Evolutionary conservation across 192 early-diverging fungal species (phyloP).

Genomic region (Coemansia sp.): DNA sequence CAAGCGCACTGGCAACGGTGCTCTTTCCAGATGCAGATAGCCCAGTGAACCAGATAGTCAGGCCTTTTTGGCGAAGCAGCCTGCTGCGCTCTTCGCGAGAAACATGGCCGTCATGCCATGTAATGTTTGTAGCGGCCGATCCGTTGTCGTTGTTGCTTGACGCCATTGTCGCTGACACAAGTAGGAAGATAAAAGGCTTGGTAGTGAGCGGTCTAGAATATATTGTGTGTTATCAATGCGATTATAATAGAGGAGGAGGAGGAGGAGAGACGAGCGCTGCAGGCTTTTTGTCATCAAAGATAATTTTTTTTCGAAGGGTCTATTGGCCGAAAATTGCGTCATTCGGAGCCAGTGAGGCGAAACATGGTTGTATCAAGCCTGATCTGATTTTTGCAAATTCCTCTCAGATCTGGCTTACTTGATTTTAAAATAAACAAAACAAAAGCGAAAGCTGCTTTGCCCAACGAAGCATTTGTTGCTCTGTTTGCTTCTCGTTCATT

Average conservation of each 20-base stretch:
- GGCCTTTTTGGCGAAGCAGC: slow-evolving; percentile 65
- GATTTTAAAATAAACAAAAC: neutral
- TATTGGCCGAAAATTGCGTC: too few species aligned
- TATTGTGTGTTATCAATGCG: too few species aligned
- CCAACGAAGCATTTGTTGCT: neutral
- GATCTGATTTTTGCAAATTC: too few species aligned
- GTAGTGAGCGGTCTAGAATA: neutral
- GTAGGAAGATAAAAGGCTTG: too few species aligned
- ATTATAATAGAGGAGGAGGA: too few species aligned
- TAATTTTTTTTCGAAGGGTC: too few species aligned
- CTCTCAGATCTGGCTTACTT: neutral
- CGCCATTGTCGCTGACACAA: slow-evolving; percentile 1
- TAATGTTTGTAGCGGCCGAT: slow-evolving; percentile 76
- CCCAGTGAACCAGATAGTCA: slow-evolving; percentile 94
- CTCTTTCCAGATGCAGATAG: slow-evolving; percentile 94
- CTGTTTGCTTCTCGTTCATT: neutral
- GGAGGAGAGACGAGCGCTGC: too few species aligned
- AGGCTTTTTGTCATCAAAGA: too few species aligned
- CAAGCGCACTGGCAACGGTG: slow-evolving; percentile 85
- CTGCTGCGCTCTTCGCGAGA: slow-evolving; percentile 69
- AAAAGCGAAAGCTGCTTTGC: neutral
- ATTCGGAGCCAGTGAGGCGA: too few species aligned
- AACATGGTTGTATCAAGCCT: too few species aligned
- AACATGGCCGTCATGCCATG: slow-evolving; percentile 81
- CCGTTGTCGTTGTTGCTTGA: slow-evolving; percentile 1